Evolutionary conservation across 257 asterid species (phyloP).

Genomic region (Osmanthus fragrans): DNA sequence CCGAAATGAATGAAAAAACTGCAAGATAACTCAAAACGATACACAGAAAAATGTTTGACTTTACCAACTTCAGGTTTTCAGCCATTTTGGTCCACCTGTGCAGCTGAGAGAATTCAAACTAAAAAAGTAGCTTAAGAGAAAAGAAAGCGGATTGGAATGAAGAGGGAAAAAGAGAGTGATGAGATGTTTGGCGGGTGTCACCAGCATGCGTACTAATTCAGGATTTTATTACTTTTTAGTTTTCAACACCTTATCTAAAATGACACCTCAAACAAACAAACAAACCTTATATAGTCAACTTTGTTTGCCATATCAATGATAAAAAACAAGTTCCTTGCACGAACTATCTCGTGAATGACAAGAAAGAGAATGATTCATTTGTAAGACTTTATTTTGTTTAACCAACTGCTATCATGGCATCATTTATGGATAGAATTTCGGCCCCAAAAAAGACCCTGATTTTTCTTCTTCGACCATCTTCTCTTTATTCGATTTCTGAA

Average conservation of each 20-base stretch:
- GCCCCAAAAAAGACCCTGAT: too few relatives aligned
- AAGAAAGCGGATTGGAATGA: background rate
- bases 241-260: conserved; percentile 29
- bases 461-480: too few relatives aligned
- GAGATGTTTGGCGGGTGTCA: conserved; percentile 17
- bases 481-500: too few relatives aligned
- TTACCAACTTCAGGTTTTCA: background rate
- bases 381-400: background rate
- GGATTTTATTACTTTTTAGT: background rate
- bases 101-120: conserved; percentile 9
- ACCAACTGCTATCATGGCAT: background rate
- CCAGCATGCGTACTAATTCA: conserved; percentile 29
- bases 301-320: conserved; percentile 16
- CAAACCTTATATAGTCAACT: conserved; percentile 31
- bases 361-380: conserved; percentile 15
- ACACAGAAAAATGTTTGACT: too few relatives aligned
- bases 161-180: too few relatives aligned
- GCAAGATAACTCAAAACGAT: too few relatives aligned
- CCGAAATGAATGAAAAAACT: background rate
- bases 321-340: conserved; percentile 4
- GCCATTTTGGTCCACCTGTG: conserved; percentile 25
- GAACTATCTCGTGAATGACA: conserved; percentile 21
- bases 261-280: conserved; percentile 21
- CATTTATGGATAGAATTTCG: too few relatives aligned
- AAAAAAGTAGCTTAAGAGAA: background rate